phyloP scores from a whole-genome alignment of 805 yeast genomes.

The Ogataea ganodermae region DNA sequence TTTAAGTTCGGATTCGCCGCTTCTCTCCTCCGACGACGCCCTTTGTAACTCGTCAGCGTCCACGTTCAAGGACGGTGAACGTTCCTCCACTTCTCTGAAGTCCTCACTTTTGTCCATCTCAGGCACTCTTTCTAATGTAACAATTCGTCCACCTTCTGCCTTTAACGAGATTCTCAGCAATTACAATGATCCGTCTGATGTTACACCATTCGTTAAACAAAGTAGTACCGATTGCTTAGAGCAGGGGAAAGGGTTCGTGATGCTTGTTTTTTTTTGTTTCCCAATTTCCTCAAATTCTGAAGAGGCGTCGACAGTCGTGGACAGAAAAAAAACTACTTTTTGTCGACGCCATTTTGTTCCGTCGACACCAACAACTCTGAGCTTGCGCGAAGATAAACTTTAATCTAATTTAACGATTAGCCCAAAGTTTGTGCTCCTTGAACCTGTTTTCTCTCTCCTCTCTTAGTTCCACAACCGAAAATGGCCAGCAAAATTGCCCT shows the following conservation, averaged over 20 bases:
- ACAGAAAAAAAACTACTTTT: not conserved
- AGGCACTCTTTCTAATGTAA: not conserved
- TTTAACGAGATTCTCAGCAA: not conserved
- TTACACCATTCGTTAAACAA: constrained; percentile 5
- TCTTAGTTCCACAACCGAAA: too few relatives aligned
- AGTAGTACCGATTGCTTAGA: not conserved
- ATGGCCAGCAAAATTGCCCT: constrained; percentile 6
- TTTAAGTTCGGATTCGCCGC: constrained; percentile 8
- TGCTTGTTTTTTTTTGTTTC: constrained; percentile 10
- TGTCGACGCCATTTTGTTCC: constrained; percentile 1
- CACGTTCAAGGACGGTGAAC: constrained; percentile 1
- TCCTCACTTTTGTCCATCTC: constrained; percentile 7
- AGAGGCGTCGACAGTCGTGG: constrained; percentile 5
- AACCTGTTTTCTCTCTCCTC: too few relatives aligned
- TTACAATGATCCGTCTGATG: constrained; percentile 1
- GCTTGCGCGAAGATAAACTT: too few relatives aligned
- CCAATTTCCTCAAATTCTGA: constrained; percentile 4
- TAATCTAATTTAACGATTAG: too few relatives aligned
- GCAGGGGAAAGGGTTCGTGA: constrained; percentile 3
- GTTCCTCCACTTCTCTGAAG: constrained; percentile 5
- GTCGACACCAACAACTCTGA: not conserved
- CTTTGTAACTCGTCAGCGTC: not conserved
- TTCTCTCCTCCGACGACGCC: constrained; percentile 1
- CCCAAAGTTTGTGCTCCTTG: too few relatives aligned
- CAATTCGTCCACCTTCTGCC: not conserved